Conservation (phyloP, 2,329 filamentous ascomycete genomes). For the Cladophialophora immunda region DNA sequence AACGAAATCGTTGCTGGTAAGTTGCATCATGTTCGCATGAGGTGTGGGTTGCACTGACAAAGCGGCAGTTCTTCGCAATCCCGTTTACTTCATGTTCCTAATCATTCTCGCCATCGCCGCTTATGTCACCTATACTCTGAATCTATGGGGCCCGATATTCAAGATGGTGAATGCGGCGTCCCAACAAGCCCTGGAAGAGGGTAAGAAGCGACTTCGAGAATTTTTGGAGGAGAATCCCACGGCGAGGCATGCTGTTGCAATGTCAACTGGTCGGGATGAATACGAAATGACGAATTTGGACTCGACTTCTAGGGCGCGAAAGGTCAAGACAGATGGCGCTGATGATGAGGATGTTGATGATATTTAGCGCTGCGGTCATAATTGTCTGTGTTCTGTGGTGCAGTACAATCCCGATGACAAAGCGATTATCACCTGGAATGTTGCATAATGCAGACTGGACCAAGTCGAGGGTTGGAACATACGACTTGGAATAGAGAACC, state of each 20-base stretch:
- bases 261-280: slow-evolving; percentile 65
- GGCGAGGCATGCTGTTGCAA: slow-evolving; percentile 81
- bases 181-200: slow-evolving; percentile 85
- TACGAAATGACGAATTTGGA: slow-evolving; percentile 64
- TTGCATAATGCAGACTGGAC: slow-evolving; percentile 6
- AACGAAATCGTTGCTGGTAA: slow-evolving; percentile 95
- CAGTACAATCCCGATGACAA: background rate
- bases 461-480: background rate
- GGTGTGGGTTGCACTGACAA: slow-evolving; percentile 32
- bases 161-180: slow-evolving; percentile 93
- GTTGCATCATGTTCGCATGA: slow-evolving; percentile 44
- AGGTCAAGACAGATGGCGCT: slow-evolving; percentile 33
- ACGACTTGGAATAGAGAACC: slow-evolving; percentile 1
- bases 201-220: slow-evolving; percentile 88
- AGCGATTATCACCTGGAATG: background rate
- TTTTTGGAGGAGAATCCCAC: slow-evolving; percentile 90
- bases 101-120: slow-evolving; percentile 77
- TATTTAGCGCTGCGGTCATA: slow-evolving; percentile 7
- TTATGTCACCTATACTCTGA: slow-evolving; percentile 91
- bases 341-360: slow-evolving; percentile 35
- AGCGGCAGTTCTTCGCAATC: slow-evolving; percentile 83
- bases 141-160: slow-evolving; percentile 93
- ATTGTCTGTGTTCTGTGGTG: background rate
- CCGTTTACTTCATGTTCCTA: slow-evolving; percentile 88
- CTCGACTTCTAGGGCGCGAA: slow-evolving; percentile 20